Evolutionary conservation across 441 rosid genomes (phyloP).

Genomic region (Pelargonium australe): DNA sequence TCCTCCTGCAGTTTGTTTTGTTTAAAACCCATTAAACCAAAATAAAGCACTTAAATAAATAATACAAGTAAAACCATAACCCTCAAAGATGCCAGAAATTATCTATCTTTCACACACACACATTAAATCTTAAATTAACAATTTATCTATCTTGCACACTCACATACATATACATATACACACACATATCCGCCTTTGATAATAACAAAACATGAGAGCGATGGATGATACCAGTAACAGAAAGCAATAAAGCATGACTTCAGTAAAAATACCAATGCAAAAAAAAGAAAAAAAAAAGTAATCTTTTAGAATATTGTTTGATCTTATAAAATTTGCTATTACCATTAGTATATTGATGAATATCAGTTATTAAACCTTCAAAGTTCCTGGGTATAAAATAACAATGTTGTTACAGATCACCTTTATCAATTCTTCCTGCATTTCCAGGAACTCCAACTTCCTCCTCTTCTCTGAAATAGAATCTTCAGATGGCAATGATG

Average conservation of each 20-base stretch:
- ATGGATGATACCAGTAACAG: neutral
- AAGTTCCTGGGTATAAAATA: neutral
- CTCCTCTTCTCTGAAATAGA: slow-evolving; percentile 65
- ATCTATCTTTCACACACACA: too few relatives aligned
- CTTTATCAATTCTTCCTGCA: slow-evolving; percentile 76
- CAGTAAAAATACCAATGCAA: neutral
- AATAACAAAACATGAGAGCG: neutral
- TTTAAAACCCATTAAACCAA: slow-evolving; percentile 12
- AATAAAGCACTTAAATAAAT: slow-evolving; percentile 1
- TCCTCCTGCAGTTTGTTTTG: slow-evolving; percentile 44
- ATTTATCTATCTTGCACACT: too few relatives aligned
- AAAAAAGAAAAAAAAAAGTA: neutral
- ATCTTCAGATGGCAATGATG: slow-evolving; percentile 65
- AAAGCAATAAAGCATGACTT: slow-evolving; percentile 4
- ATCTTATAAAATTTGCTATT: neutral
- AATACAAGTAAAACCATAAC: slow-evolving; percentile 7
- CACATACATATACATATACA: too few relatives aligned
- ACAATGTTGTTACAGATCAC: slow-evolving; percentile 19
- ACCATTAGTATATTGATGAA: neutral
- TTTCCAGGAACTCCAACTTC: slow-evolving; percentile 62
- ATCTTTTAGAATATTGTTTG: neutral
- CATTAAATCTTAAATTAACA: neutral
- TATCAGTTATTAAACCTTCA: neutral
- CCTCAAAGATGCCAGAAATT: neutral
- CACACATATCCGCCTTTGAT: too few relatives aligned